Percentiles rank a stretch among this genome's conserved stretches.
Evolutionary conservation across 2,329 filamentous ascomycete genomes (phyloP).

Genomic region (Nemania bipapillata): DNA sequence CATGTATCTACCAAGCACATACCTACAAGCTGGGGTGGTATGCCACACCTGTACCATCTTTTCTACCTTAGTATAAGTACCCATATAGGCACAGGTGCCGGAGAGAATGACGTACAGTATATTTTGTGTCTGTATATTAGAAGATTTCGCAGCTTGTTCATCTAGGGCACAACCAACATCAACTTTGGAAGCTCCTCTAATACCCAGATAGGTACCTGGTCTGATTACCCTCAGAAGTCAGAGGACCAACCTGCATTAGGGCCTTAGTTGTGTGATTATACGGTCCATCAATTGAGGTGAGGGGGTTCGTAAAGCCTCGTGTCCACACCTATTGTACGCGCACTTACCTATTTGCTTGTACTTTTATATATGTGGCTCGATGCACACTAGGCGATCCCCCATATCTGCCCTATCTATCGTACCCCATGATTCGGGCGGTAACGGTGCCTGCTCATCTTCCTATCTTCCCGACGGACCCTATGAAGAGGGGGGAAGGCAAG

Average conservation of each 20-base stretch:
- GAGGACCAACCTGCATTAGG: conserved; percentile 10
- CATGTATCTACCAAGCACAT: no score
- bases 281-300: conserved; percentile 13
- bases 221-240: no score
- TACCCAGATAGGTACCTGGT: no score
- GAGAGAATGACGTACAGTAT: background rate
- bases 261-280: conserved; percentile 15
- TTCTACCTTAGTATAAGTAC: no score
- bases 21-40: no score
- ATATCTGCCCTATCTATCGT: background rate
- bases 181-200: background rate
- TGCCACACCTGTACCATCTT: conserved; percentile 8
- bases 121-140: background rate
- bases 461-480: background rate
- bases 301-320: conserved; percentile 9
- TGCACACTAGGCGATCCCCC: background rate
- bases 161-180: conserved; percentile 1
- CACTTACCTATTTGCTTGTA: no score
- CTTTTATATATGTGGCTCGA: conserved; percentile 1
- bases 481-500: background rate
- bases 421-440: background rate
- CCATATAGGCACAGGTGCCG: background rate
- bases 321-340: background rate
- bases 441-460: background rate
- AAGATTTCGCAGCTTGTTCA: background rate